Evolutionary conservation across 768 basidiomycete species (phyloP), one percentile per base, ranked within the genome.

Genomic region (Sarcomyxa edulis): DNA sequence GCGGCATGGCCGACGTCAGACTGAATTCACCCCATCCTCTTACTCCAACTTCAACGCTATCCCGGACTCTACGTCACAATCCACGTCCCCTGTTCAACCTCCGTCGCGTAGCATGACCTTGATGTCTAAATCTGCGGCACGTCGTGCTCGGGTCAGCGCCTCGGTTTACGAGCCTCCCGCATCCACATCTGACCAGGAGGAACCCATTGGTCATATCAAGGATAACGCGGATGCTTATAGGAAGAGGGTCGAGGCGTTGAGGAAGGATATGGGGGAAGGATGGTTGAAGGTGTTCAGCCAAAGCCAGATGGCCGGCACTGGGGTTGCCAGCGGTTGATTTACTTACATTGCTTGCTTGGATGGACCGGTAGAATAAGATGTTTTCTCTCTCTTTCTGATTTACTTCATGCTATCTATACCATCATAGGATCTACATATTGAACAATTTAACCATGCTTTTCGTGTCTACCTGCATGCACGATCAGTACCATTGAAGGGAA

Each of bases 201-300:
- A 53, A 18, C n/a, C n/a, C n/a, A n/a, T n/a, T n/a, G n/a, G n/a
- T n/a, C n/a, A n/a, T n/a, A n/a, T n/a, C n/a, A 64, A 68, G 51
- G 56, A 72, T 42, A 70, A 75, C 45, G 84, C 73, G 18, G 89
- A 89, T 41, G 72, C 78, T 30, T 89, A 85, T 56, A 71, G 91
- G 32, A 74, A 76, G 40, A 72, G 72, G 49, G 84, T 94, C 35
- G 91, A 93, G 65, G 81, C 81, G 12, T 51, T 94, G 56, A 80
- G 87, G 57, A 71, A 77, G 43, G 91, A 94, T 51, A 90, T 93
- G 71, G 91, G 91, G 2, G 91, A 93, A 16, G 79, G 81, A 7
- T 94, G 88, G 89, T 52, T 94, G 52, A 85, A 84, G 58, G 87
- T 92, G 23, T 81, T 85, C 50, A 85, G 77, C 43, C 82, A 86